Conservation (phyloP, 805 yeast genomes). For the Teunomyces kruisii region DNA sequence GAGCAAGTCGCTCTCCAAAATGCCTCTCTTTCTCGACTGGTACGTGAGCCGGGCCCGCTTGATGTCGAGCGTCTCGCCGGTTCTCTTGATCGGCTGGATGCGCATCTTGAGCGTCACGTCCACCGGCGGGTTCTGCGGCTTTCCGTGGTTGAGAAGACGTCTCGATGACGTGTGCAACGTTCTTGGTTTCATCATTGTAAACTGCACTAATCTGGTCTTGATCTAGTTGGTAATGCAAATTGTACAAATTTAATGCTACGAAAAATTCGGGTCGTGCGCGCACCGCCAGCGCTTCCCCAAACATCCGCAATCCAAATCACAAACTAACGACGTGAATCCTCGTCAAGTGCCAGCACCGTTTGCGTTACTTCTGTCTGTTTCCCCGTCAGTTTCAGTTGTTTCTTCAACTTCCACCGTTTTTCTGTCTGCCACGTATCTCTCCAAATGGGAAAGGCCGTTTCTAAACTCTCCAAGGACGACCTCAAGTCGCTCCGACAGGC, state of each 20-base stretch:
- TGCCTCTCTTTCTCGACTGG: constrained; percentile 93
- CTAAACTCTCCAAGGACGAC: constrained; percentile 89
- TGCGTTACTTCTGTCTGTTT: too few species aligned
- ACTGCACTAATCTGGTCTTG: too few species aligned
- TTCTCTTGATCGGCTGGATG: constrained; percentile 77
- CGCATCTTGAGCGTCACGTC: constrained; percentile 54
- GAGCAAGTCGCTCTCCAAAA: constrained; percentile 86
- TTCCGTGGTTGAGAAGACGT: constrained; percentile 30
- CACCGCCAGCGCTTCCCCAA: neutral
- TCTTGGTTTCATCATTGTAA: neutral
- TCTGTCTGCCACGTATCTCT: too few species aligned
- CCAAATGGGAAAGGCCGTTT: constrained; percentile 96
- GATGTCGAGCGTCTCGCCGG: constrained; percentile 66
- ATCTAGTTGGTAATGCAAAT: too few species aligned
- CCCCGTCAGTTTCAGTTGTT: neutral
- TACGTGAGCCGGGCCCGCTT: constrained; percentile 87
- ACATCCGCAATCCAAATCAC: too few species aligned
- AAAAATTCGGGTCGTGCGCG: neutral
- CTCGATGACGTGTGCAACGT: neutral
- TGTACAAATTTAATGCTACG: too few species aligned
- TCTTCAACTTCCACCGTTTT: too few species aligned
- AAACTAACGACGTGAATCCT: too few species aligned
- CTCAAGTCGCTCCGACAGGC: constrained; percentile 75
- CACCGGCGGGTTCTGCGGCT: constrained; percentile 41
- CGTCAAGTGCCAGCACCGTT: too few species aligned